Base-by-base conservation (phyloP, 2,329 filamentous ascomycete genomes). In the Epichloe glyceriae region DNA sequence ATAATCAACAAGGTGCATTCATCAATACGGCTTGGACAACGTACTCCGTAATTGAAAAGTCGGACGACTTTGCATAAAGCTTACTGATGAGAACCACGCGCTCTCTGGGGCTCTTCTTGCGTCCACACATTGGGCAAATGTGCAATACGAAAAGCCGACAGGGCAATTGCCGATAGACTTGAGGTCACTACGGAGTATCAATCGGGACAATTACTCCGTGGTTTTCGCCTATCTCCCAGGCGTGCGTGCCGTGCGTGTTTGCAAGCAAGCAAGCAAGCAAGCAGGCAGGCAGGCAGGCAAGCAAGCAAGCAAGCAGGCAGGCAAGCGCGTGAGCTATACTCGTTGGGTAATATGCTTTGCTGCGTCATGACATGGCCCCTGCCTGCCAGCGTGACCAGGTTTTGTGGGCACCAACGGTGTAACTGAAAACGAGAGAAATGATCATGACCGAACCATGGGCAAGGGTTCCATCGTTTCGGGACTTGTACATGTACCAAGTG, bases 361-460 rank as follows among this genome's bases (percentile, higher is more conserved):
- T 48, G 52, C 46, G 49, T 49, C 52, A 41, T 49, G 37, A 51
- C 49, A 53, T 42, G 42, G 46, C 30, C 45, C 52, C 43, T 50
- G 52, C 40, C 38, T 37, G n/a, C 20, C 30, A 42, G 33, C 15
- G 4, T 49, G 42, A 49, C 48, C 52, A 49, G 42, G 44, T 19
- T 22, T 46, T 47, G 48, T 42, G 49, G 52, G 44, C 51, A 49
- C 46, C 20, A 22, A 35, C 42, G 48, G n/a, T 33, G 17, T 22
- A 46, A 17, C 41, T 30, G 26, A 30, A 30, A 10, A 30, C 40
- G 15, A 48, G 41, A 49, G 33, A 34, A 34, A 38, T 35, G 39
- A 46, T 22, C n/a, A 42, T 35, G 42, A 50, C 44, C 49, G 49
- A 53, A 53, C 49, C 49, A 49, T 38, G 46, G 37, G 20, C 41